These are phyloP conservation scores for Lipomyces mesembrius DNA, from an alignment of 805 yeast species.

Conservation along the genomic window DNA sequence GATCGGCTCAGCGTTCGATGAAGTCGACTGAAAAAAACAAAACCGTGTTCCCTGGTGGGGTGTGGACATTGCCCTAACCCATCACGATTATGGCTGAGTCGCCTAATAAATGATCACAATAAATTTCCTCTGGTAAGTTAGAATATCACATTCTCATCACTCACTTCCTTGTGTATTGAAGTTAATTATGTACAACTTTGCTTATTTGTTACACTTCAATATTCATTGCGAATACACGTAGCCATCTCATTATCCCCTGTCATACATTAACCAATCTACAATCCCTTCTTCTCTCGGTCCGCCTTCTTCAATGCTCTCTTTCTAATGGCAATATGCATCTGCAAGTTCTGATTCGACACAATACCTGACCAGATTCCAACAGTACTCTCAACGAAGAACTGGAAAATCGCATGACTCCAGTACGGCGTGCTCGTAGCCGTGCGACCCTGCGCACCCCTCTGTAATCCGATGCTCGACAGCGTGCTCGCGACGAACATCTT, in stretches of 20 bases:
- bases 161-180: background rate
- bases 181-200: background rate
- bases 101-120: no score
- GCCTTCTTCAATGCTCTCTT: slow-evolving; percentile 79
- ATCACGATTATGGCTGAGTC: background rate
- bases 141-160: background rate
- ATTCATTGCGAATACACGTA: background rate
- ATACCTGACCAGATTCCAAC: slow-evolving; percentile 79
- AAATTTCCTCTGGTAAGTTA: no score
- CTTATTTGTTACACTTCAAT: background rate
- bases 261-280: background rate
- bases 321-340: slow-evolving; percentile 82
- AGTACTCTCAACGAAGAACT: slow-evolving; percentile 61
- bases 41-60: no score
- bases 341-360: slow-evolving; percentile 69
- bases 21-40: background rate
- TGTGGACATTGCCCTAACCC: background rate
- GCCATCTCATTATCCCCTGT: background rate
- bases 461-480: slow-evolving; percentile 71
- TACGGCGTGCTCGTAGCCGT: slow-evolving; percentile 78
- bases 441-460: slow-evolving; percentile 92
- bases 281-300: slow-evolving; percentile 46
- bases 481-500: slow-evolving; percentile 75
- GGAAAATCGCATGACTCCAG: slow-evolving; percentile 82
- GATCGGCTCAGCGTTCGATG: background rate